Conservation (phyloP, 2,329 filamentous ascomycete genomes). For the Exophiala sideris region DNA sequence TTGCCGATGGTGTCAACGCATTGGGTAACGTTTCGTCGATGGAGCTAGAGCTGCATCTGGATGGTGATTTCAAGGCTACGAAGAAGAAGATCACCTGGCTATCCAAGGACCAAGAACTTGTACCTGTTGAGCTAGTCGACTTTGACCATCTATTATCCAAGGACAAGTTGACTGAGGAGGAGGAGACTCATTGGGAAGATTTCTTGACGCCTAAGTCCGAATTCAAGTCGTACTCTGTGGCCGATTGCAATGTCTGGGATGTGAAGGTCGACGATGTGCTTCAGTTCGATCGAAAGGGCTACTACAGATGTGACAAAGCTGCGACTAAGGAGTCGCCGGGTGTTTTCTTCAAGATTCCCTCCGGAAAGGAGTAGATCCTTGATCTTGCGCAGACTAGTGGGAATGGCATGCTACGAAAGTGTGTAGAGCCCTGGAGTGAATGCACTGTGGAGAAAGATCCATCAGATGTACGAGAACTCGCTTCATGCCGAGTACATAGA, state of each 20-base stretch:
- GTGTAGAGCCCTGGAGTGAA: background rate
- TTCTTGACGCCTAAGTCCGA: constrained; percentile 71
- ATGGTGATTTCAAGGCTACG: constrained; percentile 83
- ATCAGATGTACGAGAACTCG: background rate
- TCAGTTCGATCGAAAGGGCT: constrained; percentile 83
- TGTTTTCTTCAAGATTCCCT: constrained; percentile 30
- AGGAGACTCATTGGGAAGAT: constrained; percentile 70
- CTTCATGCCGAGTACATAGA: background rate
- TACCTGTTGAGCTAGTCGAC: constrained; percentile 82
- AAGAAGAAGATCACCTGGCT: constrained; percentile 92
- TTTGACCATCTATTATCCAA: constrained; percentile 96
- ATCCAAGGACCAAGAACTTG: constrained; percentile 66
- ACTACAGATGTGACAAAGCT: constrained; percentile 69
- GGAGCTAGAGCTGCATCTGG: constrained; percentile 73
- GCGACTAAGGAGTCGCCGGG: constrained; percentile 20
- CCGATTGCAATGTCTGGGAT: constrained; percentile 69
- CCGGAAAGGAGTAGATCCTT: constrained; percentile 25
- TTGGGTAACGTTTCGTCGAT: constrained; percentile 60
- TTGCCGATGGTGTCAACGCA: constrained; percentile 23
- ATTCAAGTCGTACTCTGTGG: constrained; percentile 65
- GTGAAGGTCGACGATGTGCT: constrained; percentile 81
- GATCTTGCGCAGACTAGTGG: background rate
- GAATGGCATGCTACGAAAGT: background rate
- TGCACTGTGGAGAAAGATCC: background rate
- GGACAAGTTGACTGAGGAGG: constrained; percentile 77